These are phyloP conservation scores for Sporobolomyces pararoseus DNA, from an alignment of 768 basidiomycete species.

Conservation along the genomic window DNA sequence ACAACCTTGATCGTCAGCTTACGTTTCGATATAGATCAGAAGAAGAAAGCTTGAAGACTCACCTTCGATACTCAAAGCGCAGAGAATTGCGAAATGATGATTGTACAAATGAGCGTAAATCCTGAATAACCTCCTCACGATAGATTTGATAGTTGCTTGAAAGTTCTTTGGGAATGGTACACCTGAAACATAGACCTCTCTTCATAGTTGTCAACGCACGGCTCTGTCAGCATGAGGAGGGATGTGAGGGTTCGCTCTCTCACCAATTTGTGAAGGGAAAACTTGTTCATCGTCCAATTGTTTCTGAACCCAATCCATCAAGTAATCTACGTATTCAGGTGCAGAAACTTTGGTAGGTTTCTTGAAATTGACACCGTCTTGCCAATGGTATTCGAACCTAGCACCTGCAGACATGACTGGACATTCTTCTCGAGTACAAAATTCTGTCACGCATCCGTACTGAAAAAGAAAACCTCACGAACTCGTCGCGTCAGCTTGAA, in stretches of 20 bases:
- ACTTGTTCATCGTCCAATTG: constrained; percentile 84
- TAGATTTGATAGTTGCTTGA: constrained; percentile 82
- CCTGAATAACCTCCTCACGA: constrained; percentile 85
- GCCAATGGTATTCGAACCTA: constrained; percentile 91
- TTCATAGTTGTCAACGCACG: not conserved
- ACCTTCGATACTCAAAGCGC: constrained; percentile 98
- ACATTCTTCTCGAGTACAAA: constrained; percentile 87
- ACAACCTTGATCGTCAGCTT: too few species aligned
- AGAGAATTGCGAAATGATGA: constrained; percentile 98
- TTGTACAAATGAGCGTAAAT: constrained; percentile 99
- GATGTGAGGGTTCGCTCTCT: constrained; percentile 17
- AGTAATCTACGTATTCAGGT: constrained; percentile 87
- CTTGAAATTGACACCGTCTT: constrained; percentile 80
- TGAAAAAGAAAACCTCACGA: not conserved
- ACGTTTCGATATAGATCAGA: too few species aligned
- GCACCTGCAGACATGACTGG: constrained; percentile 97
- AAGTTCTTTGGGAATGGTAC: constrained; percentile 87
- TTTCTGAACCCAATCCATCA: constrained; percentile 98
- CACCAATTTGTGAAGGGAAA: constrained; percentile 94
- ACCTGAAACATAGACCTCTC: constrained; percentile 56
- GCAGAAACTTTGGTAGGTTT: constrained; percentile 89
- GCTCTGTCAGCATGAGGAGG: not conserved
- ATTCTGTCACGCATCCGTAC: constrained; percentile 96
- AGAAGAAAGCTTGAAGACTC: constrained; percentile 30
- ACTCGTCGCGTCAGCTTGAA: not conserved